Evolutionary conservation across 2,329 filamentous ascomycete genomes (phyloP), one percentile per base, ranked within the genome.

Genomic region (Camptophora hylomeconis): DNA sequence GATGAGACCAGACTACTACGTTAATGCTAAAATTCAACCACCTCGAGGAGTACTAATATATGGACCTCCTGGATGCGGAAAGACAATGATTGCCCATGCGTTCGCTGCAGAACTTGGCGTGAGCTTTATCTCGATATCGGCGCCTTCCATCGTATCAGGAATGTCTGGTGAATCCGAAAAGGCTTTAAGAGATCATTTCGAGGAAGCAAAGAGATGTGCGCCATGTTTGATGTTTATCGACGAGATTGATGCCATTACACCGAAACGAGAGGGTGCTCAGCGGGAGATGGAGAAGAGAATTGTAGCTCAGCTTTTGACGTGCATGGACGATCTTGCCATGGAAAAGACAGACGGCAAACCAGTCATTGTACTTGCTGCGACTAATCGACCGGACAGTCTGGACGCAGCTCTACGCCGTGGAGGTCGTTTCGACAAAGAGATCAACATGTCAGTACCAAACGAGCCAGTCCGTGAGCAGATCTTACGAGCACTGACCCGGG

Each of bases 221-320:
- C 89, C 89, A 0, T 92, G 83, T 46, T 64, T 98, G 4, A 67
- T 98, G 4, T 92, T 94, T 47, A 80, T 95, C 33, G 84, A 93
- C 42, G 79, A 93, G 43, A 81, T 95, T 29, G 86, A 98, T 52
- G 77, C 79, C 3, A 89, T 95, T 45, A 81, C 84, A 27, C 80
- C 81, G 0, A 92, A 92, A 51, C 67, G 80, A 32, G 82, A 92
- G 38, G 80, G 72, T 31, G 74, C 79, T 1, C 80, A 89, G 46
- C 76, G 79, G 46, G 83, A 93, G 40, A 87, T 92, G 72, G 84
- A 93, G 50, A 81, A 83, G 48, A 66, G 84, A 30, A 89, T 92
- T 38, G 77, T 92, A 8, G 72, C 75, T 1, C 80, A 92, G 47
- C 72, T 95, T 40, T 61, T 82, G 32, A 77, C 79, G 12, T 92